Base-by-base conservation (phyloP, 164 flowering plant species). In the Berberis vulgaris region DNA sequence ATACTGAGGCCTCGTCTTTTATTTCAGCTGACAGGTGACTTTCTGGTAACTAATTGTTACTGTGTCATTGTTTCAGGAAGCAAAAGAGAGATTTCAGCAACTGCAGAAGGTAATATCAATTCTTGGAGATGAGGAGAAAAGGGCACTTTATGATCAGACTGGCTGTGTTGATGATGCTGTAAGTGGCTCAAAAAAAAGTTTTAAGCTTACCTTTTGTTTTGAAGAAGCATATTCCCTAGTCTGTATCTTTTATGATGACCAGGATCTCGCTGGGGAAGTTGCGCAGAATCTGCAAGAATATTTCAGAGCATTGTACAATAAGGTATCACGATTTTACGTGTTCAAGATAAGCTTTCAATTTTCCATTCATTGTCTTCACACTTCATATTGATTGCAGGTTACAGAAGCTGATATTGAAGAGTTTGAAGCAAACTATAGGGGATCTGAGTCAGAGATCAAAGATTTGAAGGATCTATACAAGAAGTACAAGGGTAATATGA, bases 81-180 rank as follows among this genome's bases (percentile, higher is more conserved):
- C 97, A 42, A 95, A 95, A 67, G 99, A 89, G 61, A 95, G 89
- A 67, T 95, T 95, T 76, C 99, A 95, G 82, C 90, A 84, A 64
- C 67, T 95, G 74, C 99, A 91, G 61, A 95, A 87, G 78, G 96
- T 95, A 69, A 84, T 95, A 47, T 86, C 97, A 7, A 77, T 95
- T 73, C 92, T 95, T 59, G 97, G 97, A 45, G 99, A 95, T 69
- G 92, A 89, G 63, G 99, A 89, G 76, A 95, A 89, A 70, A 78
- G 96, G 65, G 87, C 97, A 45, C 57, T 91, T 45, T 95, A 95
- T 86, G 99, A 91, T 73, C 91, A 89, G 76, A 95, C 97, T 73
- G 99, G 99, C 12, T 84, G 90, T 73, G 79, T 83, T 63, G 99
- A 95, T 73, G 99, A 95, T 83, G 97, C 82, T 73, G 97, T 95